These are phyloP conservation scores for Nitzschia palea DNA, from an alignment of 108 stramenopile species.

Conservation along the genomic window DNA sequence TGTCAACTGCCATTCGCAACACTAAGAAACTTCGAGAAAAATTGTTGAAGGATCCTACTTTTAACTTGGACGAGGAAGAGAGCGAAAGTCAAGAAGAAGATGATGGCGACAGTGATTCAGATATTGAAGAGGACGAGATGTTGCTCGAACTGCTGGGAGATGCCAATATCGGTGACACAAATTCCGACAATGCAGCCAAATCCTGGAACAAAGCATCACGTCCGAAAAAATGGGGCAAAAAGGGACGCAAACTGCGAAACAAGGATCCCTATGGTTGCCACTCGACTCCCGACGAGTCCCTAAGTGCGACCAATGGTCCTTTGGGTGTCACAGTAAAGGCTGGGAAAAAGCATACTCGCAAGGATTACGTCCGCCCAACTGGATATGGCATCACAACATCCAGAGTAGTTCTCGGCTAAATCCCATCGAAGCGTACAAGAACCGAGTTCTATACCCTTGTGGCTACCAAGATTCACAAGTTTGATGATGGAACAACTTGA, in stretches of 20 bases:
- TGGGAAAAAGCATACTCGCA: slow-evolving; percentile 49
- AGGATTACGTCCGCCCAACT: slow-evolving; percentile 61
- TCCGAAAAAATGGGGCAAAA: slow-evolving; percentile 85
- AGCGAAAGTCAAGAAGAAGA: slow-evolving; percentile 35
- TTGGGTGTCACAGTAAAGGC: slow-evolving; percentile 53
- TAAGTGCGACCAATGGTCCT: neutral
- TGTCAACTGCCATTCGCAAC: slow-evolving; percentile 59
- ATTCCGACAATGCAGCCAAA: slow-evolving; percentile 26
- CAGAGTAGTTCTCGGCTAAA: neutral
- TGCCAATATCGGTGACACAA: neutral
- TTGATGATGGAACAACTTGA: too few species aligned
- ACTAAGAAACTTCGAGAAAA: slow-evolving; percentile 69
- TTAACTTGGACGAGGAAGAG: neutral
- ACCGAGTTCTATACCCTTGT: too few species aligned
- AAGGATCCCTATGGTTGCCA: slow-evolving; percentile 93
- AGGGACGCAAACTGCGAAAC: slow-evolving; percentile 81
- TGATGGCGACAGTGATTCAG: slow-evolving; percentile 32
- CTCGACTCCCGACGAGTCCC: slow-evolving; percentile 56
- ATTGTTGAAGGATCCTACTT: slow-evolving; percentile 9
- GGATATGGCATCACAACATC: slow-evolving; percentile 52
- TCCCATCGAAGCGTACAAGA: too few species aligned
- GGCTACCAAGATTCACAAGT: too few species aligned
- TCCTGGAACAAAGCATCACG: slow-evolving; percentile 46
- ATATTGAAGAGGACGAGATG: slow-evolving; percentile 41
- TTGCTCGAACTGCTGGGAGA: slow-evolving; percentile 46